Evolutionary conservation across 768 basidiomycete genomes (phyloP).

Genomic region (Agrocybe pediades): DNA sequence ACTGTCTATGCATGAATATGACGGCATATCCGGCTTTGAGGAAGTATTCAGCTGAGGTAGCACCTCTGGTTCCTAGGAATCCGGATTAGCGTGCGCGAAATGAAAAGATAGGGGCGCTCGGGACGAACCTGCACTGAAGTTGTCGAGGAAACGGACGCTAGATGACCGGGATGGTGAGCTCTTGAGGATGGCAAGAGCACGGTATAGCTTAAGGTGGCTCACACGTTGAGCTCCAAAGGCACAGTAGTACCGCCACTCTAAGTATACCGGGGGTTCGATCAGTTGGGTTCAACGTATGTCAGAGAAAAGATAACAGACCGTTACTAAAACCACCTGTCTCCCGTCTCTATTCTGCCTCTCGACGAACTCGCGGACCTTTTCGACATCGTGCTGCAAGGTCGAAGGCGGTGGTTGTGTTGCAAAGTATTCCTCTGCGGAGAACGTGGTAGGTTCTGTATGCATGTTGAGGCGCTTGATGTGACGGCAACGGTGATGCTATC

Average conservation of each 20-base stretch:
- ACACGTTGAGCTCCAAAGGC: slow-evolving; percentile 98
- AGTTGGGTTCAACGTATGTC: slow-evolving; percentile 3
- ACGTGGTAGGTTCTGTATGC: slow-evolving; percentile 43
- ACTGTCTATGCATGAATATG: slow-evolving; percentile 98
- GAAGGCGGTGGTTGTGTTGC: slow-evolving; percentile 81
- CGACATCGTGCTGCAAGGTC: slow-evolving; percentile 68
- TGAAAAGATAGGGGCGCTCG: not conserved
- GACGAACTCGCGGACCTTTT: slow-evolving; percentile 68
- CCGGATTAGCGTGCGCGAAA: slow-evolving; percentile 3
- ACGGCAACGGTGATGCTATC: not conserved
- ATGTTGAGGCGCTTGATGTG: slow-evolving; percentile 16
- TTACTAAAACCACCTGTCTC: slow-evolving; percentile 88
- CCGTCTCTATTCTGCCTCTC: slow-evolving; percentile 61
- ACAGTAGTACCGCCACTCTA: slow-evolving; percentile 99
- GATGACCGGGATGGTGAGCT: slow-evolving; percentile 26
- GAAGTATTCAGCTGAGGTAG: slow-evolving; percentile 98
- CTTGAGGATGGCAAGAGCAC: slow-evolving; percentile 11
- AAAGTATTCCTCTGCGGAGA: slow-evolving; percentile 92
- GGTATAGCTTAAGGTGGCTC: slow-evolving; percentile 41
- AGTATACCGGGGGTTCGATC: slow-evolving; percentile 12
- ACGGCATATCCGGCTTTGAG: slow-evolving; percentile 93
- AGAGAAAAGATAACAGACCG: slow-evolving; percentile 48
- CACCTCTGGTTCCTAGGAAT: slow-evolving; percentile 85
- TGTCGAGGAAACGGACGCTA: slow-evolving; percentile 97
- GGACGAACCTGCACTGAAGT: slow-evolving; percentile 90